Base-by-base conservation (phyloP, 805 yeast species). In the Cyberlindnera mycetangii region DNA sequence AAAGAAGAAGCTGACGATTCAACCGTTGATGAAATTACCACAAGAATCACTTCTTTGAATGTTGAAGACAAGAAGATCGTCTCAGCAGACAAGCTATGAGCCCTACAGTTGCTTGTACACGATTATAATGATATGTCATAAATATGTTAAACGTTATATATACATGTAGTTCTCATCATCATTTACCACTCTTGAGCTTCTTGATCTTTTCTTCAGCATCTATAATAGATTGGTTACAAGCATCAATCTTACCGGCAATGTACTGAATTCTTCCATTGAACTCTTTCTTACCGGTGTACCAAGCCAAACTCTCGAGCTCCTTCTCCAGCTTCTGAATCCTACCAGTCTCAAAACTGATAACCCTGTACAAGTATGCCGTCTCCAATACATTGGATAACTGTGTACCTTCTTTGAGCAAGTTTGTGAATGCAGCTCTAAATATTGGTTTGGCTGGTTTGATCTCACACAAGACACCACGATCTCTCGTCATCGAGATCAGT, bases 401-500 rank as follows among this genome's bases (percentile, higher is more conserved):
- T 14, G 68, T 56, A 59, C 89, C 90, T 12, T 28, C 38, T 2
- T 70, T 52, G 3, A 81, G 74, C 58, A 93, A 70, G 47, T 76
- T 75, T 45, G 70, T 56, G 66, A 92, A 93, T 0, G 98, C 96
- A 0, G 90, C 86, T 45, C 75, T 74, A 62, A 71, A 89, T 18
- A 93, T 67, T 3, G 99, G 98, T 55, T 89, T 82, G 0, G 96
- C 95, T 1, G 96, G 88, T 17, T 67, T 64, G 16, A 93, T 76
- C 7, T 75, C 74, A 36, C 71, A 68, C 17, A 87, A 65, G 21
- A 88, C 75, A 15, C 97, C 98, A 51, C 86, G 83, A 33, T 83
- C 85, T 48, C 89, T 75, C n/a, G 76, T 68, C 43, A 89, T 75
- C 1, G 83, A 66, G 32, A 93, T 75, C 55, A 93, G 65, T 37